Evolutionary conservation across 2,329 filamentous ascomycete genomes (phyloP).

Genomic region (Exophiala lecanii-corni): DNA sequence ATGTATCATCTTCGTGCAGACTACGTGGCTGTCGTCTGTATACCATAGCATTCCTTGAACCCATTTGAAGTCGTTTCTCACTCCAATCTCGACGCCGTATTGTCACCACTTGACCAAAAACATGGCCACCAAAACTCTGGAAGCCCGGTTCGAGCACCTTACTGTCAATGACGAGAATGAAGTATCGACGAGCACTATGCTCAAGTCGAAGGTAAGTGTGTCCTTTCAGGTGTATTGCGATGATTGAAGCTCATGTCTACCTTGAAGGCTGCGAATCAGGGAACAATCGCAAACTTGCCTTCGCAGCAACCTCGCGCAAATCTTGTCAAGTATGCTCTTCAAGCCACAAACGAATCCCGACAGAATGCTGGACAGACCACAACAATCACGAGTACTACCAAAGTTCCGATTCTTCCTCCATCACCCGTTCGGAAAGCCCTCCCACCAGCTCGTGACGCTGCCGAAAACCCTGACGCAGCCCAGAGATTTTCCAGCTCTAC

Average conservation of each 20-base stretch:
- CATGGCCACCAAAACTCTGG: slow-evolving; percentile 73
- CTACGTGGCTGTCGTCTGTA: too few relatives aligned
- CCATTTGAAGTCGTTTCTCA: too few relatives aligned
- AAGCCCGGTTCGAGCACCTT: slow-evolving; percentile 84
- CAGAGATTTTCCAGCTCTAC: slow-evolving; percentile 24
- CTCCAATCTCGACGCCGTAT: too few relatives aligned
- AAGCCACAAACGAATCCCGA: slow-evolving; percentile 65
- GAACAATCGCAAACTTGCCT: slow-evolving; percentile 32
- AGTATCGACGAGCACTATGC: slow-evolving; percentile 51
- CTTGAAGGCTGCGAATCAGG: slow-evolving; percentile 11
- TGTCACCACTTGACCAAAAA: too few relatives aligned
- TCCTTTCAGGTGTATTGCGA: too few relatives aligned
- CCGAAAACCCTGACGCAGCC: slow-evolving; percentile 43
- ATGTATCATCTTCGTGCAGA: too few relatives aligned
- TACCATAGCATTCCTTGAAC: too few relatives aligned
- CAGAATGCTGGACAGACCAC: slow-evolving; percentile 54
- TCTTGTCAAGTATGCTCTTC: slow-evolving; percentile 78
- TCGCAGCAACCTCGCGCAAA: slow-evolving; percentile 64
- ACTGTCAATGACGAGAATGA: slow-evolving; percentile 87
- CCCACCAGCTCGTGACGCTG: slow-evolving; percentile 38
- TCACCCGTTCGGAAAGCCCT: slow-evolving; percentile 53
- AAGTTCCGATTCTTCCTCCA: slow-evolving; percentile 35
- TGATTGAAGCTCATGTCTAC: background rate
- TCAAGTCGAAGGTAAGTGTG: slow-evolving; percentile 69
- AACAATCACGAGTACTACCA: slow-evolving; percentile 32